These are phyloP conservation scores for Sphaceloma murrayae DNA, from an alignment of 2,329 filamentous ascomycete genomes.

Conservation along the genomic window DNA sequence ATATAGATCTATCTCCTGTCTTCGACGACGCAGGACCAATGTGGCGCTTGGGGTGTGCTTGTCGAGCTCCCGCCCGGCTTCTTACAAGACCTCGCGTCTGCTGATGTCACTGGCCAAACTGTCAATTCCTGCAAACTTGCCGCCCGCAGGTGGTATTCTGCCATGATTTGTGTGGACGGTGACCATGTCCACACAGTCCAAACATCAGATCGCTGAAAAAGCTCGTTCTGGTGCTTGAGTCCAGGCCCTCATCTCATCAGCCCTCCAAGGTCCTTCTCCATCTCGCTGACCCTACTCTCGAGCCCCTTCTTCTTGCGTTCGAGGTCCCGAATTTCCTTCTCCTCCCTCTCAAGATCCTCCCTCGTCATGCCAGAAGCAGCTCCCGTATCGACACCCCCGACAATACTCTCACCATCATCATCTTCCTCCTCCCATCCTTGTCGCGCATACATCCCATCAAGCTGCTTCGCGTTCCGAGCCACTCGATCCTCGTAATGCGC, in stretches of 20 bases:
- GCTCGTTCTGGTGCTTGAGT: no score
- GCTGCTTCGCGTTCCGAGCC: conserved; percentile 60
- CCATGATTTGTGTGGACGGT: not conserved
- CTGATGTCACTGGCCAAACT: no score
- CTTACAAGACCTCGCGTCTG: no score
- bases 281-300: conserved; percentile 55
- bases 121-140: no score
- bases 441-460: conserved; percentile 57
- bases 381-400: conserved; percentile 46
- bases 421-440: conserved; percentile 20
- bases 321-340: conserved; percentile 56
- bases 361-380: conserved; percentile 47
- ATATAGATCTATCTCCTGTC: no score
- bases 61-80: no score
- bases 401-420: conserved; percentile 24
- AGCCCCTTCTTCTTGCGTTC: conserved; percentile 54
- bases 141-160: no score
- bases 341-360: conserved; percentile 58
- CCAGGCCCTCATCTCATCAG: conserved; percentile 39
- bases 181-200: no score
- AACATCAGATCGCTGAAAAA: no score
- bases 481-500: conserved; percentile 74
- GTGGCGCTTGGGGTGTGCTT: no score
- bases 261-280: conserved; percentile 59
- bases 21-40: no score